phyloP scores from a whole-genome alignment of 2,329 filamentous ascomycete genomes.

The Hymenoscyphus fraxineus region DNA sequence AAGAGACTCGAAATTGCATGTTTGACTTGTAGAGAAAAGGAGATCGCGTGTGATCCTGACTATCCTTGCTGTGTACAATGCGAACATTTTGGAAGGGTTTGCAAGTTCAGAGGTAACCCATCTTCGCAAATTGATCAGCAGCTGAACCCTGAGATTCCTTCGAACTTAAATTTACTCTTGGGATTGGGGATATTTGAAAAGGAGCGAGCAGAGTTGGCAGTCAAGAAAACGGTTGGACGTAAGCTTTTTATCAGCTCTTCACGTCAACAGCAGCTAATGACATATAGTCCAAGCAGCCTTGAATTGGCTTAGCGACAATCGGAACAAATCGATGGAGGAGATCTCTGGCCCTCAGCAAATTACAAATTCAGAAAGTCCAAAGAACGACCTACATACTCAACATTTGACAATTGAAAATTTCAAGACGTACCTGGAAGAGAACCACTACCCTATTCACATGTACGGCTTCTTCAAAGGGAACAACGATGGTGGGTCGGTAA shows the following conservation, averaged over 20 bases:
- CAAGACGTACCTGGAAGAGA: neutral
- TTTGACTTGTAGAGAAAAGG: conserved; percentile 90
- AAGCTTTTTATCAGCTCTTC: no score
- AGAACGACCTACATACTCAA: neutral
- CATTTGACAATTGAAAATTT: neutral
- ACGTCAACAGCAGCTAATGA: no score
- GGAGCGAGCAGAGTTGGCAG: no score
- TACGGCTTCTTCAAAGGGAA: neutral
- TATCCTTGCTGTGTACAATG: conserved; percentile 85
- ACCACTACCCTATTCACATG: neutral
- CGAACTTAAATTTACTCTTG: no score
- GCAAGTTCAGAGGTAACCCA: conserved; percentile 57
- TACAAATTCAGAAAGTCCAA: neutral
- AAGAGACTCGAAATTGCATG: conserved; percentile 92
- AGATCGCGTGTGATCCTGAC: conserved; percentile 93
- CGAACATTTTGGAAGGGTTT: conserved; percentile 82
- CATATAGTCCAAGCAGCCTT: no score
- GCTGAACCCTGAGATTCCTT: no score
- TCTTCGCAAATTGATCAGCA: no score
- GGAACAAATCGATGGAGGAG: no score
- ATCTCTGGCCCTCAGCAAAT: neutral
- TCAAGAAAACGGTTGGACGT: no score
- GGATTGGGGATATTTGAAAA: no score
- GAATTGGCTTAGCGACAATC: no score
- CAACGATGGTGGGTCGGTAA: neutral